Evolutionary conservation across 2,329 filamentous ascomycete species (phyloP).

Genomic region (Xylariaceae sp.): DNA sequence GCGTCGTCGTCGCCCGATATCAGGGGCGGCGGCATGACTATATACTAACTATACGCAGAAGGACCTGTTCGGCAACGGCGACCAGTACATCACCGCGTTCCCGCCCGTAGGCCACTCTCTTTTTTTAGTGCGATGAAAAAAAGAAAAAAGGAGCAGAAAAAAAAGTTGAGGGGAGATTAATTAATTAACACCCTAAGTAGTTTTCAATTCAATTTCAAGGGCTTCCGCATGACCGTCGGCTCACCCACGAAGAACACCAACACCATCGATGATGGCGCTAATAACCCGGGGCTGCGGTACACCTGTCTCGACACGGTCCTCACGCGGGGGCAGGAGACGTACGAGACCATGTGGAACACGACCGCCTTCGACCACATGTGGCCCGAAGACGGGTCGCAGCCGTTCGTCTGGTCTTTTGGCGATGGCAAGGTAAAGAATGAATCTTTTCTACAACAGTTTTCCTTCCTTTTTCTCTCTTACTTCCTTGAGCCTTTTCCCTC

Average conservation of each 20-base stretch:
- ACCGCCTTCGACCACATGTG: slow-evolving; percentile 32
- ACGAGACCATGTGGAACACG: slow-evolving; percentile 43
- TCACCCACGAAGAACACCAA: slow-evolving; percentile 26
- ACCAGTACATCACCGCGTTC: slow-evolving; percentile 39
- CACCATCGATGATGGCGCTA: slow-evolving; percentile 31
- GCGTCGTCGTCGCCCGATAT: slow-evolving; percentile 25
- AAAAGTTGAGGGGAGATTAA: too few species aligned
- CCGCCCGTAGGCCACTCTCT: too few species aligned
- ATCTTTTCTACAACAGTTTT: neutral
- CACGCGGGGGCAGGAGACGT: slow-evolving; percentile 37
- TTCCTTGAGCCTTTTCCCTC: neutral
- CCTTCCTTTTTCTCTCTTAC: neutral
- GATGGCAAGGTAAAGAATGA: slow-evolving; percentile 24
- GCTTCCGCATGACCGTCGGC: slow-evolving; percentile 42
- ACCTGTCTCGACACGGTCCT: slow-evolving; percentile 36
- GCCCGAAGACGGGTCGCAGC: slow-evolving; percentile 31
- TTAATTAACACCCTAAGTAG: too few species aligned
- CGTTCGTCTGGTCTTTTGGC: slow-evolving; percentile 28
- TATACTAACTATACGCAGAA: slow-evolving; percentile 31
- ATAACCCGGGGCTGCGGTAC: slow-evolving; percentile 22
- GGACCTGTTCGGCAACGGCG: slow-evolving; percentile 25
- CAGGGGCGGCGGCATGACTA: slow-evolving; percentile 30
- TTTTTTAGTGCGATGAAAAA: too few species aligned
- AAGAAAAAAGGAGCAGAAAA: too few species aligned
- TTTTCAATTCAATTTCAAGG: slow-evolving; percentile 24